These are phyloP conservation scores for Pyricularia grisea DNA, from an alignment of 2,329 filamentous ascomycete species.

Conservation along the genomic window DNA sequence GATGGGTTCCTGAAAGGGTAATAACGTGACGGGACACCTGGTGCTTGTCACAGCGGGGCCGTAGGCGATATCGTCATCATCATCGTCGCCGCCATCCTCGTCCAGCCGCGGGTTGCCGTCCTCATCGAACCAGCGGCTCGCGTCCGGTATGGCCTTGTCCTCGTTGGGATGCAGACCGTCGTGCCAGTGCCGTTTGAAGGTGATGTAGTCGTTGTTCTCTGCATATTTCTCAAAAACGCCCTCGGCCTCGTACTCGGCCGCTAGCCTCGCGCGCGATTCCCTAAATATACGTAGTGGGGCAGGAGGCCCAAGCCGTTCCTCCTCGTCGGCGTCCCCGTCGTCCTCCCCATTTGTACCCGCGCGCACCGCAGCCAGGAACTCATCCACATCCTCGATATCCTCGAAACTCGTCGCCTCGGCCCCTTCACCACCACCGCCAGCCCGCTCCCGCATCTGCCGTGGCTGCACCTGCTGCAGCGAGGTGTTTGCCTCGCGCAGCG, in stretches of 20 bases:
- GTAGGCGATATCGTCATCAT: slow-evolving; percentile 61
- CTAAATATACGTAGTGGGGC: slow-evolving; percentile 25
- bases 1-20: slow-evolving; percentile 54
- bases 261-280: slow-evolving; percentile 25
- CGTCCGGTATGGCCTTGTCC: slow-evolving; percentile 40
- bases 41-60: slow-evolving; percentile 49
- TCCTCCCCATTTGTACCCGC: slow-evolving; percentile 10
- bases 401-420: slow-evolving; percentile 3
- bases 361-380: slow-evolving; percentile 2
- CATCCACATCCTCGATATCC: slow-evolving; percentile 1
- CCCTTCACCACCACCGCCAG: background rate
- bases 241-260: slow-evolving; percentile 31
- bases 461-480: slow-evolving; percentile 11
- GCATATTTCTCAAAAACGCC: slow-evolving; percentile 39
- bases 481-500: slow-evolving; percentile 17
- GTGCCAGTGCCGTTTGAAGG: slow-evolving; percentile 51
- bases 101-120: slow-evolving; percentile 33
- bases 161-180: slow-evolving; percentile 39
- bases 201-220: slow-evolving; percentile 46
- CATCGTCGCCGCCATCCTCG: slow-evolving; percentile 38
- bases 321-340: slow-evolving; percentile 14
- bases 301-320: slow-evolving; percentile 13
- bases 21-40: slow-evolving; percentile 61
- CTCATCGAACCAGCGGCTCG: slow-evolving; percentile 42
- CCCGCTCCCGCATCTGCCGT: slow-evolving; percentile 9